These are phyloP conservation scores for Cercospora sp. DNA, from an alignment of 2,329 filamentous ascomycete species.

Conservation along the genomic window DNA sequence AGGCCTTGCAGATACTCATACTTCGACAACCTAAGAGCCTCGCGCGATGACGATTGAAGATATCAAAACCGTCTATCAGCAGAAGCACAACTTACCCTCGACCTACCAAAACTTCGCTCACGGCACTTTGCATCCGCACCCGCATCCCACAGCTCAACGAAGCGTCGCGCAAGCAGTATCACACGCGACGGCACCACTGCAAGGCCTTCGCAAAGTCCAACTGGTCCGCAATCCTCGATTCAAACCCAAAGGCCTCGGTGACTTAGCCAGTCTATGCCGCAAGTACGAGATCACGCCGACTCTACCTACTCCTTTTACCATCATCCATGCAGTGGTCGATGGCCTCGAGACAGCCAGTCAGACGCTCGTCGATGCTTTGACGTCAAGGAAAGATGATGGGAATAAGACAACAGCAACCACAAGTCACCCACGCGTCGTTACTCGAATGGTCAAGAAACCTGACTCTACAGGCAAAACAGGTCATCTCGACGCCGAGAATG, in stretches of 20 bases:
- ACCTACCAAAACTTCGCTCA: slow-evolving; percentile 24
- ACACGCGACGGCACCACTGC: slow-evolving; percentile 3
- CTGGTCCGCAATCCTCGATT: slow-evolving; percentile 33
- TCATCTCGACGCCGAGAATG: slow-evolving; percentile 52
- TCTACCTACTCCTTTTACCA: slow-evolving; percentile 24
- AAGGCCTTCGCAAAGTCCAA: slow-evolving; percentile 30
- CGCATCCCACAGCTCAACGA: neutral
- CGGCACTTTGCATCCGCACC: neutral
- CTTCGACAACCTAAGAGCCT: neutral
- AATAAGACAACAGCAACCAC: slow-evolving; percentile 13
- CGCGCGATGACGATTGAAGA: slow-evolving; percentile 21
- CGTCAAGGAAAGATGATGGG: neutral
- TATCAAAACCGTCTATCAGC: slow-evolving; percentile 26
- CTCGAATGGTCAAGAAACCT: slow-evolving; percentile 17
- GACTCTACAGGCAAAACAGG: slow-evolving; percentile 19
- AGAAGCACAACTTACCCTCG: slow-evolving; percentile 25
- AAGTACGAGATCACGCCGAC: slow-evolving; percentile 32
- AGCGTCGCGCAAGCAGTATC: neutral
- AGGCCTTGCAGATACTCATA: neutral
- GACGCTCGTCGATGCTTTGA: neutral
- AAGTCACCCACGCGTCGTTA: slow-evolving; percentile 13
- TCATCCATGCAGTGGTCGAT: slow-evolving; percentile 23
- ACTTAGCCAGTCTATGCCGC: slow-evolving; percentile 27
- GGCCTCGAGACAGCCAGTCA: slow-evolving; percentile 4
- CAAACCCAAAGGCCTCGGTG: slow-evolving; percentile 24